These are phyloP conservation scores for Ambrosia trifida DNA, from an alignment of 129 eudicot genomes.

Conservation along the genomic window DNA sequence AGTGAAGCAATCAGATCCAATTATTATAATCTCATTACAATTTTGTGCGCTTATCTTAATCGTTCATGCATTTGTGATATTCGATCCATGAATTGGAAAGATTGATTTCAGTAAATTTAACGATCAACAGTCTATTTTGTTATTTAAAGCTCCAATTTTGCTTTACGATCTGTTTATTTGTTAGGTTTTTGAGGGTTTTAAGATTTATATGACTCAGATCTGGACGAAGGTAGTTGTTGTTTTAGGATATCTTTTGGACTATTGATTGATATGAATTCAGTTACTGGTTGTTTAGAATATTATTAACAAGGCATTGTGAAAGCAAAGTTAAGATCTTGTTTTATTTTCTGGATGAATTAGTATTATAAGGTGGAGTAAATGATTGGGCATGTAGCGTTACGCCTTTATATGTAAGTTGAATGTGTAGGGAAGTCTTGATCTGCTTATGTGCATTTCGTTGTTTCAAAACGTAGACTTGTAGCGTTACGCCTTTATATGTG, in stretches of 20 bases:
- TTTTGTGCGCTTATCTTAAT: conserved; percentile 2
- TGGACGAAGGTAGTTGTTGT: conserved; percentile 2
- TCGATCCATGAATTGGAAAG: conserved; percentile 15
- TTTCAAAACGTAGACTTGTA: conserved; percentile 2
- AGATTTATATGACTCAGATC: conserved; percentile 24
- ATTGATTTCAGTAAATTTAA: conserved; percentile 4
- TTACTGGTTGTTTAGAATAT: neutral
- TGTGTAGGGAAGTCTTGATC: conserved; percentile 1
- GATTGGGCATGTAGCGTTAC: neutral
- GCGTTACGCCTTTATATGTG: neutral
- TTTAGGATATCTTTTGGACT: neutral
- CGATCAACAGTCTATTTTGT: conserved; percentile 5
- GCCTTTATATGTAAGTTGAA: too few relatives aligned
- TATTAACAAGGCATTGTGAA: conserved; percentile 5
- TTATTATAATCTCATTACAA: conserved; percentile 2
- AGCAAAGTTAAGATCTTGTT: conserved; percentile 13
- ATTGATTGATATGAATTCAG: neutral
- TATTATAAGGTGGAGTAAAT: neutral
- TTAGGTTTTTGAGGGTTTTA: conserved; percentile 13
- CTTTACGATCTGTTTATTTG: conserved; percentile 18
- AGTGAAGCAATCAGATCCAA: conserved; percentile 22
- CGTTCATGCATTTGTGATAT: conserved; percentile 22
- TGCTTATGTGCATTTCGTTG: neutral
- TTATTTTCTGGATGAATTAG: neutral
- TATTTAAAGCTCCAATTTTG: neutral